Conservation (phyloP, 345 rosid species). For the Moricandia arvensis region DNA sequence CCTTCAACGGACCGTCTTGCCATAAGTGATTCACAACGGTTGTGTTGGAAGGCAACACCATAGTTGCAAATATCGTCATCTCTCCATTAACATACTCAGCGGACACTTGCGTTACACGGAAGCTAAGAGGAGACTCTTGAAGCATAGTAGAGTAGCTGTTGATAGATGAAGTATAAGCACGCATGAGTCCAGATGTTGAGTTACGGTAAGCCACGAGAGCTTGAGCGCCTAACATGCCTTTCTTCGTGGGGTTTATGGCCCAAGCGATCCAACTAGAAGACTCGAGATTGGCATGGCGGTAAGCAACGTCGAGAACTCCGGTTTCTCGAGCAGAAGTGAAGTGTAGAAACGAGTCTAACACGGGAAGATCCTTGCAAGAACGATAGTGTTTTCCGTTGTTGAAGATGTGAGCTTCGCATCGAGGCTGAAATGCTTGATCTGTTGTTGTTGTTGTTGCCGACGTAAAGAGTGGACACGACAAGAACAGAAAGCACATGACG, state of each 20-base stretch:
- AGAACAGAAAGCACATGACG: neutral
- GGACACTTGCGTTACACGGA: slow-evolving; percentile 38
- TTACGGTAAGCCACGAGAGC: slow-evolving; percentile 49
- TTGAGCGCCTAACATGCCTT: slow-evolving; percentile 52
- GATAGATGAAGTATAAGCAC: slow-evolving; percentile 44
- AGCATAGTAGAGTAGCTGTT: slow-evolving; percentile 23
- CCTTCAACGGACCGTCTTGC: slow-evolving; percentile 68
- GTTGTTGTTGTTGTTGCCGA: slow-evolving; percentile 22
- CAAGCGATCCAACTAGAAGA: too few species aligned
- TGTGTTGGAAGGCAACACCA: slow-evolving; percentile 38
- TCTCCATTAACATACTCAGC: slow-evolving; percentile 34
- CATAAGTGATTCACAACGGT: slow-evolving; percentile 61
- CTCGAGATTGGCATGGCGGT: too few species aligned
- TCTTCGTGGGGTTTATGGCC: slow-evolving; percentile 44
- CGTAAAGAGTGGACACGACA: neutral
- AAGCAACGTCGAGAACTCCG: too few species aligned
- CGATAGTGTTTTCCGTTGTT: slow-evolving; percentile 1
- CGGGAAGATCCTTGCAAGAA: neutral
- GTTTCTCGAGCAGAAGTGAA: neutral
- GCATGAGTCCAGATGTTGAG: slow-evolving; percentile 36
- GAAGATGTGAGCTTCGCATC: slow-evolving; percentile 42
- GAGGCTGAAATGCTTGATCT: neutral
- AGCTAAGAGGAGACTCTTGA: slow-evolving; percentile 38
- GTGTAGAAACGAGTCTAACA: neutral
- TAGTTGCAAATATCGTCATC: slow-evolving; percentile 57